Conservation (phyloP, 257 asterid genomes). For the Linderniella brevidens region DNA sequence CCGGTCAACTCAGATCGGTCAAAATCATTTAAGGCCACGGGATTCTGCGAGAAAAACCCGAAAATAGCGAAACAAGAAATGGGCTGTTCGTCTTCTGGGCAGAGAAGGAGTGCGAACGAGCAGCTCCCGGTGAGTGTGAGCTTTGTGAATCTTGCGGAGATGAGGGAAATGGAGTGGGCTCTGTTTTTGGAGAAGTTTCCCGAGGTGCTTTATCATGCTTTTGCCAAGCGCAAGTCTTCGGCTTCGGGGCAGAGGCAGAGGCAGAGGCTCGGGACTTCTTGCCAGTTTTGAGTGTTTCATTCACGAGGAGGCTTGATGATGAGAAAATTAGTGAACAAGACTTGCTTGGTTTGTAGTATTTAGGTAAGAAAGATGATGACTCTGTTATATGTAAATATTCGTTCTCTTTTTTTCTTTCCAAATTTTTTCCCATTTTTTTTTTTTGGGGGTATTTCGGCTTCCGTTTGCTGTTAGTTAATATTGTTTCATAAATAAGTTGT, state of each 20-base stretch:
- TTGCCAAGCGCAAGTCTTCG: slow-evolving; percentile 34
- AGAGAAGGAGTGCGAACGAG: slow-evolving; percentile 90
- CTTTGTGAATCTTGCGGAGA: slow-evolving; percentile 82
- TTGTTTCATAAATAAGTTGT: too few species aligned
- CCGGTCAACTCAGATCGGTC: slow-evolving; percentile 37
- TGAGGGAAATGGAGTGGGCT: slow-evolving; percentile 76
- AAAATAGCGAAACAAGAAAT: slow-evolving; percentile 3
- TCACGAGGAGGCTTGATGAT: neutral
- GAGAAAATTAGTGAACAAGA: too few species aligned
- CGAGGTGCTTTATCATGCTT: slow-evolving; percentile 62
- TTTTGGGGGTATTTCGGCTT: too few species aligned
- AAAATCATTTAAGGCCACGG: slow-evolving; percentile 34
- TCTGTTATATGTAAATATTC: slow-evolving; percentile 47
- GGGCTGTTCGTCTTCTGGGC: slow-evolving; percentile 53
- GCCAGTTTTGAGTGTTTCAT: slow-evolving; percentile 89
- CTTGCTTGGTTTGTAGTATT: too few species aligned
- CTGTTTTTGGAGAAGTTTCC: slow-evolving; percentile 63
- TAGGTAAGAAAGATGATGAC: neutral
- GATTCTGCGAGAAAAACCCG: slow-evolving; percentile 56
- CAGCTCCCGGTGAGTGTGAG: slow-evolving; percentile 71
- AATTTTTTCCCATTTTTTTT: too few species aligned
- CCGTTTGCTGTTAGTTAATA: too few species aligned
- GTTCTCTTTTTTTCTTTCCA: slow-evolving; percentile 6
- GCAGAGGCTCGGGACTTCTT: slow-evolving; percentile 97
- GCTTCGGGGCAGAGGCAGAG: slow-evolving; percentile 54